These are phyloP conservation scores for Aspergillus egyptiacus DNA, from an alignment of 495 filamentous ascomycete genomes.

Conservation along the genomic window DNA sequence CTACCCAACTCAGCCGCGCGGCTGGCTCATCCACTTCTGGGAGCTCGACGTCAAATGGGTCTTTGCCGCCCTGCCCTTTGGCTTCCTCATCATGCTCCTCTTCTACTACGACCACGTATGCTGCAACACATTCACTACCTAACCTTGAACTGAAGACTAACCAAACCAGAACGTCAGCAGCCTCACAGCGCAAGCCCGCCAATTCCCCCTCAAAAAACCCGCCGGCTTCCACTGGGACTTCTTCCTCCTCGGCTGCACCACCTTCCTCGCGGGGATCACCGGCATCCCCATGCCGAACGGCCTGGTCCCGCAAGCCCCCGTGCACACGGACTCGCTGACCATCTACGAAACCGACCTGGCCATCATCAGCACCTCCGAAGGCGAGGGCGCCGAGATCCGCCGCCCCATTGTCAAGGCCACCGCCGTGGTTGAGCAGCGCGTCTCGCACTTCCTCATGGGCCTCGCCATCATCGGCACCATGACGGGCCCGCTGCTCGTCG, in stretches of 20 bases:
- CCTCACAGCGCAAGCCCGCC: slow-evolving; percentile 75
- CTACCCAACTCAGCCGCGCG: slow-evolving; percentile 61
- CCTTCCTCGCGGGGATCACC: slow-evolving; percentile 66
- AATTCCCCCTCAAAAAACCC: slow-evolving; percentile 78
- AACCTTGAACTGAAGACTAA: neutral
- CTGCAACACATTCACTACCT: neutral
- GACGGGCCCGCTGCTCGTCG: slow-evolving; percentile 67
- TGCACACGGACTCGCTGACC: slow-evolving; percentile 61
- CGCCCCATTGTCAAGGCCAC: slow-evolving; percentile 48
- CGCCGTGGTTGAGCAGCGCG: slow-evolving; percentile 75
- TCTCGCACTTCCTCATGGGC: slow-evolving; percentile 72
- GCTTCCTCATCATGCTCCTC: slow-evolving; percentile 66
- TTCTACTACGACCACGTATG: slow-evolving; percentile 73
- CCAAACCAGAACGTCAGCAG: slow-evolving; percentile 48
- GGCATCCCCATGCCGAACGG: slow-evolving; percentile 82
- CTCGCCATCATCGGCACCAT: slow-evolving; percentile 76
- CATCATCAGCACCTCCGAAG: slow-evolving; percentile 48
- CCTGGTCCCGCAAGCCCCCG: slow-evolving; percentile 79
- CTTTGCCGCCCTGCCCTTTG: slow-evolving; percentile 77
- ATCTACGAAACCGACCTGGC: slow-evolving; percentile 49
- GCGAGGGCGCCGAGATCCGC: slow-evolving; percentile 45
- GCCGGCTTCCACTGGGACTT: slow-evolving; percentile 89
- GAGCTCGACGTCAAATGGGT: slow-evolving; percentile 60
- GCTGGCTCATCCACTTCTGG: slow-evolving; percentile 80
- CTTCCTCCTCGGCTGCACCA: slow-evolving; percentile 77